phyloP scores from a whole-genome alignment of 208 protist genomes.

The Trichomonas tenax region DNA sequence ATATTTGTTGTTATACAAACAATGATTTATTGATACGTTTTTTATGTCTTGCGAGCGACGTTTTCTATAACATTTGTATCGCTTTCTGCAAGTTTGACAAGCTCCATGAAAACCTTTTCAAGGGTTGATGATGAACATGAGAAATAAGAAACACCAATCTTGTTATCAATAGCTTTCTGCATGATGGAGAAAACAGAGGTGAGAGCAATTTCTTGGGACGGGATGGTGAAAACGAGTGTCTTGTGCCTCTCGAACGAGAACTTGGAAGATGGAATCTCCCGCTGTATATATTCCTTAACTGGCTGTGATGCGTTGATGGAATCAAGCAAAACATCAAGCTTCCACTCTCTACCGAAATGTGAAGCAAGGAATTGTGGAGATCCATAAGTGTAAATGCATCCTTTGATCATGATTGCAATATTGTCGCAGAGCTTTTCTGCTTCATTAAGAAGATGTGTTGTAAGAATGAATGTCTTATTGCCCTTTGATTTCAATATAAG shows the following conservation, averaged over 20 bases:
- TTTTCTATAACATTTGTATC: too few relatives aligned
- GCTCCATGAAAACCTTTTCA: not conserved
- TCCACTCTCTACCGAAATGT: not conserved
- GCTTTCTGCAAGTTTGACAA: not conserved
- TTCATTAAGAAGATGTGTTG: not conserved
- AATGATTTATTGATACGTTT: too few relatives aligned
- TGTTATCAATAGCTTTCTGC: not conserved
- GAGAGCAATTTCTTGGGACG: not conserved
- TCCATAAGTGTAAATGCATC: not conserved
- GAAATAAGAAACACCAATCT: not conserved
- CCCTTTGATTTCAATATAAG: not conserved
- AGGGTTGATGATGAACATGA: not conserved
- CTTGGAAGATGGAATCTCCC: not conserved
- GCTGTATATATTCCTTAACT: not conserved
- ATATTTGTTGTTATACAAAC: too few relatives aligned
- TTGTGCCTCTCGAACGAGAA: not conserved
- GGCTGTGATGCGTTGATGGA: not conserved
- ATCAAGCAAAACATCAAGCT: not conserved
- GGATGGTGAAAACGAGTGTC: not conserved
- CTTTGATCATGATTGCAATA: slow-evolving; percentile 5
- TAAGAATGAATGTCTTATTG: not conserved
- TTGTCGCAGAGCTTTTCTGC: not conserved
- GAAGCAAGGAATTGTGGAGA: not conserved
- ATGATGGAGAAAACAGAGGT: not conserved
- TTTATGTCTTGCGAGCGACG: too few relatives aligned